Base-by-base conservation (phyloP, 2,329 filamentous ascomycete species). In the Neophaeococcomyces aloes region DNA sequence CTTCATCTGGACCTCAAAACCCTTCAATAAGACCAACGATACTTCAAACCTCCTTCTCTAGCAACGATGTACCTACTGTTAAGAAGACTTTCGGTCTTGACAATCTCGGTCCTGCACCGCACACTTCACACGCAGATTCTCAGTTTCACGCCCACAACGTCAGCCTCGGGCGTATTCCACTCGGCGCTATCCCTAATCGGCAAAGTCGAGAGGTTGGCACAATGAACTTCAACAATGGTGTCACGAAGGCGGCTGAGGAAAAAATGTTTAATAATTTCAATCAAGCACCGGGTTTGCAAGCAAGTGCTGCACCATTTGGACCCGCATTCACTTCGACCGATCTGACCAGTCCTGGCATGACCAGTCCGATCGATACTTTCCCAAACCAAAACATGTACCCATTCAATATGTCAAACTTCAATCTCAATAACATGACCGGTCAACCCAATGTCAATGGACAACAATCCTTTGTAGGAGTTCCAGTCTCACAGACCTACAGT, bases 11-110 rank as follows among this genome's bases (percentile, higher is more conserved):
- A 10, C 21, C 52, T 21, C 52, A 48, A 42, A 51, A 61, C 25
- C 53, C 55, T 25, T 58, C 75, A 2, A 63, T 74, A 52, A 63
- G 66, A 17, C 66, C 66, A 14, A 56, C 54, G 3, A 60, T 63
- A 7, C 46, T 94, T 46, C 84, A 88, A 64, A 81, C 83, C 34
- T 95, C 89, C 0, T 95, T 85, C 67, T 95, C 91, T 7, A 79
- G 86, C 42, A 91, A 83, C 62, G 88, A 96, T 57, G 73, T 95
- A 15, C 84, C 87, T 3, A 93, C 87, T 6, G 70, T 87, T 57
- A 94, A 91, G 74, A 81, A 72, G 53, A 70, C 75, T 42, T 73
- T 75, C 43, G 71, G 66, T 37, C 63, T 70, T 38, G 66, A 72
- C 37, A 57, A 57, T 17, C 56, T 60, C 3, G 59, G 63, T 23